These are phyloP conservation scores for Sugiyamaella boreocaroliniensis DNA, from an alignment of 805 yeast genomes.

Conservation along the genomic window DNA sequence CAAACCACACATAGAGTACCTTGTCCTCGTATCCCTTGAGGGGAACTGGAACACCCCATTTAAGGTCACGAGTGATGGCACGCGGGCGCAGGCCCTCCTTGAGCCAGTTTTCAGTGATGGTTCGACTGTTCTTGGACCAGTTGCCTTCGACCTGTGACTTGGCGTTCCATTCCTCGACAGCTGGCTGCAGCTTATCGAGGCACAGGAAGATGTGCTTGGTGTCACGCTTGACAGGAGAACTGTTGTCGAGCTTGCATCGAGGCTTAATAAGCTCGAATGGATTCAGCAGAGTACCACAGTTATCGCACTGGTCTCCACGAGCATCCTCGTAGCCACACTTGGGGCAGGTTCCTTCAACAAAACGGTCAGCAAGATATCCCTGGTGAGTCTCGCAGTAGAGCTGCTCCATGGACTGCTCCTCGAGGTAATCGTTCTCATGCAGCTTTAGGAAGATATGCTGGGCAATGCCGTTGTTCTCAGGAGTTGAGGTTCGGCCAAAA, in stretches of 20 bases:
- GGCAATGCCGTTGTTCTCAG: conserved; percentile 85
- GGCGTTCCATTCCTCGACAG: conserved; percentile 63
- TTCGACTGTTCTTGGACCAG: conserved; percentile 89
- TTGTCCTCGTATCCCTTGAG: conserved; percentile 76
- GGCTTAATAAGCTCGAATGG: conserved; percentile 93
- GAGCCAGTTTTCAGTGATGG: conserved; percentile 89
- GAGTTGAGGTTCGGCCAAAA: conserved; percentile 95
- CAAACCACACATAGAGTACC: conserved; percentile 97
- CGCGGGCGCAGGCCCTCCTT: conserved; percentile 89
- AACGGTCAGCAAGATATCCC: conserved; percentile 91
- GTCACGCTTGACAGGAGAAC: conserved; percentile 70
- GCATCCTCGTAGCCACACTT: conserved; percentile 94
- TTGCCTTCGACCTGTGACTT: conserved; percentile 62
- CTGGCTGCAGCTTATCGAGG: conserved; percentile 77
- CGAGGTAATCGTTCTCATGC: conserved; percentile 69
- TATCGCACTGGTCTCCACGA: conserved; percentile 98
- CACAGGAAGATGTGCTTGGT: conserved; percentile 82
- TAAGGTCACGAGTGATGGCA: conserved; percentile 93
- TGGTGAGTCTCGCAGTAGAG: conserved; percentile 85
- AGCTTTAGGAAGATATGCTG: conserved; percentile 83
- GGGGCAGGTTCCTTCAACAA: conserved; percentile 96
- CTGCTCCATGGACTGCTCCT: conserved; percentile 83
- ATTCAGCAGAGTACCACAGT: conserved; percentile 82
- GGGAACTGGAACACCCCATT: conserved; percentile 99
- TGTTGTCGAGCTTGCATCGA: conserved; percentile 85